Evolutionary conservation across 2,329 filamentous ascomycete species (phyloP), one percentile per base, ranked within the genome.

Genomic region (Pseudogymnoascus sp.): DNA sequence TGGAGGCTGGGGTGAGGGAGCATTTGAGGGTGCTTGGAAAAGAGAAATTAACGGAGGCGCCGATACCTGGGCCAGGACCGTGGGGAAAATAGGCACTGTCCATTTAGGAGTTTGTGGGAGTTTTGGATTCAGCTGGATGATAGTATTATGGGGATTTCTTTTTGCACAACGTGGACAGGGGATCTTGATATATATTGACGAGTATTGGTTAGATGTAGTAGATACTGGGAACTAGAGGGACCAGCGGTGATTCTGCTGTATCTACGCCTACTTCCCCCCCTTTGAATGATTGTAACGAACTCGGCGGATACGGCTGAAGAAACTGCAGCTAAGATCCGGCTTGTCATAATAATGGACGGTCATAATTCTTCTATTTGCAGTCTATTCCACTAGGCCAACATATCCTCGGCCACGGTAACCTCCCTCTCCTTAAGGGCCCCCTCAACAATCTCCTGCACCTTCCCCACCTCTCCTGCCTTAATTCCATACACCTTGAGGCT

Each of bases 171-270:
- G 37, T 5, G 18, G 37, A 18, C 5, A 12, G 15, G 37, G 37
- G 9, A 19, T 39, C 3, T 39, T 15, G n/a, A 15, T 18, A 39
- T 65, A 56, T 3, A 67, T 65, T 6, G 23, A 45, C 26, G 12
- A 21, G n/a, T 39, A 21, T 39, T 39, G 10, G 38, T 39, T 39
- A 21, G 21, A 19, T 38, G 15, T 21, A 39, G 9, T 39, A 13
- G 38, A 39, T 13, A 39, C 21, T 39, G 21, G 18, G 10, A 39
- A 39, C 3, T 21, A 13, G 38, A 39, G 19, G n/a, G 15, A 18
- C 5, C 3, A 19, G 19, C 1, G 19, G 10, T 13, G 12, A 13
- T 12, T 41, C 12, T 23, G 19, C 19, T 41, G 5, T 41, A 23
- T 23, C n/a, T 41, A 8, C 12, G 7, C 5, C 12, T 41, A 41